Conservation (phyloP, 1,284 basidiomycete genomes). For the Tylopilus sp. region DNA sequence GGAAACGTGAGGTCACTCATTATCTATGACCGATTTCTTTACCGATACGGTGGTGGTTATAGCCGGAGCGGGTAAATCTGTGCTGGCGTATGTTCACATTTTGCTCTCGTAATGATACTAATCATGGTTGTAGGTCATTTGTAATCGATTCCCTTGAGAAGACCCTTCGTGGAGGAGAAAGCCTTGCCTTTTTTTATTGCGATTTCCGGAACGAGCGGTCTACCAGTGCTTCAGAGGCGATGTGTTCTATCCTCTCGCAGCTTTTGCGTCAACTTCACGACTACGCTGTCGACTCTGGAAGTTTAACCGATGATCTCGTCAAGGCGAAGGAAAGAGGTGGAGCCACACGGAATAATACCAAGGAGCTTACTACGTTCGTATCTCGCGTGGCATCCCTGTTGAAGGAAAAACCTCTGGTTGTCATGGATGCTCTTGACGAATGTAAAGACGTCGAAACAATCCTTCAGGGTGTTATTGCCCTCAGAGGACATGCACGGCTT, state of each 20-base stretch:
- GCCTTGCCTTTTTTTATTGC: background rate
- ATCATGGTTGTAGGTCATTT: background rate
- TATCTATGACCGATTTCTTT: background rate
- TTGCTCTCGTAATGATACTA: background rate
- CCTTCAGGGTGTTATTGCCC: background rate
- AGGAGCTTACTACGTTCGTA: background rate
- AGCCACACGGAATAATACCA: background rate
- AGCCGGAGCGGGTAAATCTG: conserved; percentile 7
- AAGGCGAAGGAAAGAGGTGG: background rate
- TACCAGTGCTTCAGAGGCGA: background rate
- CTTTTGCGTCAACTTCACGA: background rate
- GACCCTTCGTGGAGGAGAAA: background rate
- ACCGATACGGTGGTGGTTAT: background rate
- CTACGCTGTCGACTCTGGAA: background rate
- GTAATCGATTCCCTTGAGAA: background rate
- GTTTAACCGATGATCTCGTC: background rate
- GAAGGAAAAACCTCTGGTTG: background rate
- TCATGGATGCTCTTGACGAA: background rate
- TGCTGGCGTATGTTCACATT: background rate
- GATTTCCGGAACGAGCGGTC: background rate
- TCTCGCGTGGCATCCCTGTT: background rate
- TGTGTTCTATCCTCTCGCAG: background rate
- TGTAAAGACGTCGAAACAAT: background rate
- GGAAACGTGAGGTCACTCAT: background rate
- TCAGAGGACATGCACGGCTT: background rate